phyloP scores from a whole-genome alignment of 768 basidiomycete species.

The Nevesoporus exiguus region DNA sequence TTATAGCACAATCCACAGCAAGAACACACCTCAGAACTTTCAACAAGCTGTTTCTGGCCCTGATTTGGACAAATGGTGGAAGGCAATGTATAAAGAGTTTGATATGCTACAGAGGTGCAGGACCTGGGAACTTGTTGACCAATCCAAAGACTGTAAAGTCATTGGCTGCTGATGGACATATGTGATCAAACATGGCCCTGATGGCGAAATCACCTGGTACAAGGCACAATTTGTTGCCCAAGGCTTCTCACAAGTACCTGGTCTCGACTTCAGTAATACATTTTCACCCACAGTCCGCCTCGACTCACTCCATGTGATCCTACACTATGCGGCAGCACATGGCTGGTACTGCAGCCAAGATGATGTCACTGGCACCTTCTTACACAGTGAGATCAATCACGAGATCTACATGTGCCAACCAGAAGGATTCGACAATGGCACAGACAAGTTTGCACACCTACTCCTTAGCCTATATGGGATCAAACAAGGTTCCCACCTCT shows the following conservation, averaged over 20 bases:
- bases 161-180: background rate
- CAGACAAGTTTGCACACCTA: no score
- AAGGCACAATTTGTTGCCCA: background rate
- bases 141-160: no score
- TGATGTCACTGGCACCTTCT: constrained; percentile 5
- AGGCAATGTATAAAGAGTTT: no score
- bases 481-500: no score
- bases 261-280: constrained; percentile 17
- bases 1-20: no score
- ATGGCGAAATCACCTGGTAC: background rate
- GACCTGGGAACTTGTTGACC: no score
- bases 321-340: constrained; percentile 13
- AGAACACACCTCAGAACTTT: no score
- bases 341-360: constrained; percentile 9
- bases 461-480: no score
- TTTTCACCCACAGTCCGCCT: constrained; percentile 26
- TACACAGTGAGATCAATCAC: constrained; percentile 21
- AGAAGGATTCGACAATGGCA: no score
- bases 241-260: background rate
- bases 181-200: background rate
- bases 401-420: constrained; percentile 40
- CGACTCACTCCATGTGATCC: constrained; percentile 21
- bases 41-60: no score
- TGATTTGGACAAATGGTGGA: no score
- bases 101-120: no score